Evolutionary conservation across 2,329 filamentous ascomycete genomes (phyloP).

Genomic region (Talaromyces islandicus): DNA sequence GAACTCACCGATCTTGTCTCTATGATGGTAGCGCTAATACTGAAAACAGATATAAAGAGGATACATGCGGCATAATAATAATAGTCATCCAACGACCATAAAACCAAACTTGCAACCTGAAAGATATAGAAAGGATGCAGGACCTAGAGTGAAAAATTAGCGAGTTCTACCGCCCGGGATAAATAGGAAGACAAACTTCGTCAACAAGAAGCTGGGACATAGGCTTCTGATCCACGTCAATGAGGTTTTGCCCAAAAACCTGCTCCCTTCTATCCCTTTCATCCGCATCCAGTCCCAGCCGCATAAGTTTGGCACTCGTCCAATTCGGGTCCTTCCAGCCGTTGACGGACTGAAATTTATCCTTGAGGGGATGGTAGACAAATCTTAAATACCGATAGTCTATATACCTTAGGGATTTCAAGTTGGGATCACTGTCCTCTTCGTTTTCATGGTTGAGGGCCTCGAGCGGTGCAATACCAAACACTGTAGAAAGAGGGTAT

Average conservation of each 20-base stretch:
- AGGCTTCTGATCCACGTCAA: slow-evolving; percentile 89
- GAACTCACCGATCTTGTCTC: slow-evolving; percentile 73
- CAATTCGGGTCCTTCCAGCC: slow-evolving; percentile 94
- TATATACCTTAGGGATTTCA: slow-evolving; percentile 68
- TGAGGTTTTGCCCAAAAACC: slow-evolving; percentile 84
- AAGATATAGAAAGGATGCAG: slow-evolving; percentile 99
- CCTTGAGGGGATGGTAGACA: slow-evolving; percentile 80
- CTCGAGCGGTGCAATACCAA: slow-evolving; percentile 48
- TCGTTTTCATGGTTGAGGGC: slow-evolving; percentile 59
- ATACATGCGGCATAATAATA: slow-evolving; percentile 97
- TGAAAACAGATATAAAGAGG: slow-evolving; percentile 87
- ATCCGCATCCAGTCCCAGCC: slow-evolving; percentile 77
- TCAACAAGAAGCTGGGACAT: slow-evolving; percentile 77
- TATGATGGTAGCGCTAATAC: slow-evolving; percentile 80
- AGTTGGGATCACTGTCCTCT: slow-evolving; percentile 67
- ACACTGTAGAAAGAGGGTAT: slow-evolving; percentile 58
- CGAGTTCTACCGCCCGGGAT: not conserved
- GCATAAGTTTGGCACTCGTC: slow-evolving; percentile 69
- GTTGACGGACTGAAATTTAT: slow-evolving; percentile 79
- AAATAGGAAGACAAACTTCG: slow-evolving; percentile 52
- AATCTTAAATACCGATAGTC: slow-evolving; percentile 95
- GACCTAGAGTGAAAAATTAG: slow-evolving; percentile 46
- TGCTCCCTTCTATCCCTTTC: slow-evolving; percentile 76
- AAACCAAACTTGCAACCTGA: slow-evolving; percentile 84
- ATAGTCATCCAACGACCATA: slow-evolving; percentile 95